These are phyloP conservation scores for Debaryomyces subglobosus DNA, from an alignment of 1,139 yeast genomes.

Conservation along the genomic window DNA sequence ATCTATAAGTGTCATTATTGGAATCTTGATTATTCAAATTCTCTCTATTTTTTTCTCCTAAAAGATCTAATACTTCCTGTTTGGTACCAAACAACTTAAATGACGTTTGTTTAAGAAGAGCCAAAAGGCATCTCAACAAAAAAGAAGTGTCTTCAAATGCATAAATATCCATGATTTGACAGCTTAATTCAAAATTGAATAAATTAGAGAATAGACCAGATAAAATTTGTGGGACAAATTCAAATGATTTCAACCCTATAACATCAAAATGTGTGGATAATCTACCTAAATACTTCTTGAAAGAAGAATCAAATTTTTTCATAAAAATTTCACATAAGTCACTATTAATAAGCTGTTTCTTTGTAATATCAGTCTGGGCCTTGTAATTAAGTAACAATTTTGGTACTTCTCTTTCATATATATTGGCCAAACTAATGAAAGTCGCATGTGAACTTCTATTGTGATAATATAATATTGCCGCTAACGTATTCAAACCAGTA, in stretches of 20 bases:
- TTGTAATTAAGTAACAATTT: conserved; percentile 21
- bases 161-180: conserved; percentile 53
- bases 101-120: conserved; percentile 48
- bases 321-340: conserved; percentile 20
- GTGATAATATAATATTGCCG: conserved; percentile 45
- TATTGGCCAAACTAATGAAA: conserved; percentile 47
- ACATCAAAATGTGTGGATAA: conserved; percentile 54
- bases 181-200: conserved; percentile 29
- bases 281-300: conserved; percentile 46
- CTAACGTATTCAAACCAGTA: conserved; percentile 34
- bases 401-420: conserved; percentile 38
- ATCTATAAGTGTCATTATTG: conserved; percentile 20
- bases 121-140: conserved; percentile 50
- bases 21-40: conserved; percentile 15
- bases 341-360: not conserved
- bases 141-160: conserved; percentile 64
- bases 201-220: conserved; percentile 25
- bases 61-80: conserved; percentile 43
- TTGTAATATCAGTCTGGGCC: not conserved
- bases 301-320: conserved; percentile 49
- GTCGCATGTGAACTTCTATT: conserved; percentile 40
- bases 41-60: conserved; percentile 30
- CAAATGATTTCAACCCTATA: conserved; percentile 35
- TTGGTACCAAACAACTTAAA: conserved; percentile 56
- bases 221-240: conserved; percentile 27